phyloP scores from a whole-genome alignment of 2,329 filamentous ascomycete genomes.

The Fusarium phyllophilum region DNA sequence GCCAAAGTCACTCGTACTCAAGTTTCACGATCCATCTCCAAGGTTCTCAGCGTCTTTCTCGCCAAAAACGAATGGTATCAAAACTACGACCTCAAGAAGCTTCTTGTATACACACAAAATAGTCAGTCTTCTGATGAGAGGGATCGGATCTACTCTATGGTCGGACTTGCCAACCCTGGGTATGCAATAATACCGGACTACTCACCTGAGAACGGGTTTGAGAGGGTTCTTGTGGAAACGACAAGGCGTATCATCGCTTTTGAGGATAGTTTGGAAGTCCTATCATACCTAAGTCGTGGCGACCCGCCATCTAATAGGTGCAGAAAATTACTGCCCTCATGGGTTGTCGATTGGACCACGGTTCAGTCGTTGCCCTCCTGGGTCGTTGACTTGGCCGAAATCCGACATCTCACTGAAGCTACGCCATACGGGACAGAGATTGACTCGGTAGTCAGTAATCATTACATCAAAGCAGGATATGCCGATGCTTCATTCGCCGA shows the following conservation, averaged over 20 bases:
- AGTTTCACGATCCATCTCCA: rapidly evolving
- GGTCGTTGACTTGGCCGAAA: background rate
- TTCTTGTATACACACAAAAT: background rate
- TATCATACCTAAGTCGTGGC: background rate
- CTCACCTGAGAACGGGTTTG: rapidly evolving
- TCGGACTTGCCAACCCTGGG: background rate
- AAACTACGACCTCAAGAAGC: background rate
- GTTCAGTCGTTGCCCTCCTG: background rate
- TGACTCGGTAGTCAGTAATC: background rate
- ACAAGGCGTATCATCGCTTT: background rate
- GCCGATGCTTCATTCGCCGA: background rate
- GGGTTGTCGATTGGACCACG: background rate
- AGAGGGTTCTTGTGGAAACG: background rate
- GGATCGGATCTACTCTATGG: background rate
- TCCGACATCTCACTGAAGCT: background rate
- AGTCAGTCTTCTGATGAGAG: background rate
- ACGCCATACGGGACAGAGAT: background rate
- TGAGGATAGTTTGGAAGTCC: background rate
- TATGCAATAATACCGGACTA: background rate
- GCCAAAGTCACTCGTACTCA: rapidly evolving
- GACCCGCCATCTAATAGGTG: rapidly evolving
- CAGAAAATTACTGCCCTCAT: background rate
- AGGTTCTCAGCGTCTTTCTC: background rate
- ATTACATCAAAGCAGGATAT: background rate
- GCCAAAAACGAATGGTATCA: background rate